Evolutionary conservation across 2,329 filamentous ascomycete species (phyloP).

Genomic region (Thyridium curvatum): DNA sequence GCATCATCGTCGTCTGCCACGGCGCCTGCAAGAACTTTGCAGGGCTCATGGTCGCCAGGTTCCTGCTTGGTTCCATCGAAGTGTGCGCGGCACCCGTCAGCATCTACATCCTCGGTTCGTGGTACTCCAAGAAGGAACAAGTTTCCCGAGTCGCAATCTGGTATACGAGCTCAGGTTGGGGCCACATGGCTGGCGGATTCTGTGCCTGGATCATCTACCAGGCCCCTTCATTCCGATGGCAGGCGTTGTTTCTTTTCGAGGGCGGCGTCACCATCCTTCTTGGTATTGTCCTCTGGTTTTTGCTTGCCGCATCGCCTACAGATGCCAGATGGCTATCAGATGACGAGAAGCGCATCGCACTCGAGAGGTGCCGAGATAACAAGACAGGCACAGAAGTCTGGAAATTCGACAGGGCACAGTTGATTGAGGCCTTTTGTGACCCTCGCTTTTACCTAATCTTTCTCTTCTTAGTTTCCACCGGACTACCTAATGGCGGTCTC

Average conservation of each 20-base stretch:
- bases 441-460: constrained; percentile 9
- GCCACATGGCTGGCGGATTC: neutral
- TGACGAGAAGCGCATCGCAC: constrained; percentile 3
- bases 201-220: no score
- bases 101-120: constrained; percentile 1
- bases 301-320: neutral
- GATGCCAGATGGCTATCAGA: constrained; percentile 2
- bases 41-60: neutral
- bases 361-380: neutral
- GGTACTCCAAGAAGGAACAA: constrained; percentile 2
- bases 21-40: constrained; percentile 1
- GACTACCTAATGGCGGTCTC: no score
- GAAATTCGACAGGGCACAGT: constrained; percentile 11
- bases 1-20: neutral
- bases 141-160: constrained; percentile 1
- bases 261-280: neutral
- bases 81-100: neutral
- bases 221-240: no score
- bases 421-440: constrained; percentile 13
- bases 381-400: constrained; percentile 6
- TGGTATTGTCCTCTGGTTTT: neutral
- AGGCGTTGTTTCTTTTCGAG: constrained; percentile 1
- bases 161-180: constrained; percentile 1
- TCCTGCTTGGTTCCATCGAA: constrained; percentile 1
- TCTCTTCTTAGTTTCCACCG: constrained; percentile 12